Percentiles rank a stretch among this genome's conserved stretches.
phyloP scores from a whole-genome alignment of 441 rosid genomes.

The Raphanus hybrid region DNA sequence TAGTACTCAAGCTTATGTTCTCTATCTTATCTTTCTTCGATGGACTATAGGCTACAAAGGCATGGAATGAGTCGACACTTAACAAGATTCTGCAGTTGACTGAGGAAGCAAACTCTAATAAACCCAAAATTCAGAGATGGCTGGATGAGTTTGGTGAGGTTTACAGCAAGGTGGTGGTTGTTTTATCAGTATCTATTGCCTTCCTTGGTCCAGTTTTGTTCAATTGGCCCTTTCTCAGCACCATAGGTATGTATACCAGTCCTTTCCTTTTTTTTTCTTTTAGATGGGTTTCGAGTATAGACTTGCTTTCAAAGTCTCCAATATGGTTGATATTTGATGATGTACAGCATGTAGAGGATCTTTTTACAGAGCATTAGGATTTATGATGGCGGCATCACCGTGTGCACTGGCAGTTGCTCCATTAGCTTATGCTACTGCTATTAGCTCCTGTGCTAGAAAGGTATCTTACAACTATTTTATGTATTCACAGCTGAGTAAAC shows the following conservation, averaged over 20 bases:
- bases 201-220: conserved; percentile 86
- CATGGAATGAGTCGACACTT: conserved; percentile 91
- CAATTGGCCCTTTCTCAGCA: conserved; percentile 89
- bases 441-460: conserved; percentile 96
- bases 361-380: conserved; percentile 87
- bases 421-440: conserved; percentile 94
- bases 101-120: conserved; percentile 89
- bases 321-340: conserved; percentile 30
- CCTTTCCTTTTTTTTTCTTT: not conserved
- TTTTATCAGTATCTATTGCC: conserved; percentile 78
- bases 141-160: conserved; percentile 95
- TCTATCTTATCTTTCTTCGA: conserved; percentile 12
- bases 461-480: conserved; percentile 44
- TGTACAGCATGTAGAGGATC: conserved; percentile 89
- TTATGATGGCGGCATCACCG: conserved; percentile 98
- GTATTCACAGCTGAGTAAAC: conserved; percentile 6
- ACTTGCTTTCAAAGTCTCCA: not conserved
- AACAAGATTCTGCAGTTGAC: conserved; percentile 88
- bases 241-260: conserved; percentile 60
- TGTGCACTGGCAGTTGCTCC: conserved; percentile 99
- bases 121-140: conserved; percentile 96
- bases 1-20: too few relatives aligned
- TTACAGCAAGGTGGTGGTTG: conserved; percentile 91
- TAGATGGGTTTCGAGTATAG: not conserved
- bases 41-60: conserved; percentile 65